phyloP scores from a whole-genome alignment of 2,329 filamentous ascomycete genomes.

The Diplodia sapinea region DNA sequence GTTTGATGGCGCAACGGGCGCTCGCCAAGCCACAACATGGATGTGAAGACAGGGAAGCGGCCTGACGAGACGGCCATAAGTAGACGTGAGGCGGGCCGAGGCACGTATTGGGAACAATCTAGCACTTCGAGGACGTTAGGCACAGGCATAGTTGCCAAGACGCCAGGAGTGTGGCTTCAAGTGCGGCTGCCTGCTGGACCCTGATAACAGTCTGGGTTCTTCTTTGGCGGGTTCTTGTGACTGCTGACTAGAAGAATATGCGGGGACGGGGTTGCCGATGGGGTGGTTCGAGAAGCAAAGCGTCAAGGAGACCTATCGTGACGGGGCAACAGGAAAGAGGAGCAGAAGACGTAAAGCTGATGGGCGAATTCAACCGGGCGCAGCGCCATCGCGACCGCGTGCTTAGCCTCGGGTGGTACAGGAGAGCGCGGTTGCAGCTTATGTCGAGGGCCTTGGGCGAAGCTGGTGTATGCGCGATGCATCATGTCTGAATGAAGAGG shows the following conservation, averaged over 20 bases:
- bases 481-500: not conserved
- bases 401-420: no score
- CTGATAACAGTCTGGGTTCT: not conserved
- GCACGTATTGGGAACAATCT: not conserved
- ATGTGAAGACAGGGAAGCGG: not conserved
- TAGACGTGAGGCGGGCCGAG: not conserved
- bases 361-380: no score
- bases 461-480: no score
- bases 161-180: not conserved
- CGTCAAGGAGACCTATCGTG: not conserved
- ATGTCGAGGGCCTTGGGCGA: no score
- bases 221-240: not conserved
- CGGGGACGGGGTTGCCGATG: not conserved
- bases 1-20: not conserved
- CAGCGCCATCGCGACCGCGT: no score
- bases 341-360: no score
- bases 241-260: not conserved
- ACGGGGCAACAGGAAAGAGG: not conserved
- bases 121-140: not conserved
- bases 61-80: not conserved
- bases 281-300: not conserved
- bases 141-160: not conserved
- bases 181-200: not conserved
- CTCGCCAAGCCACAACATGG: not conserved
- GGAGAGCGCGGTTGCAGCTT: no score